Evolutionary conservation across 495 filamentous ascomycete species (phyloP).

Genomic region (Aspergillus ellipticus): DNA sequence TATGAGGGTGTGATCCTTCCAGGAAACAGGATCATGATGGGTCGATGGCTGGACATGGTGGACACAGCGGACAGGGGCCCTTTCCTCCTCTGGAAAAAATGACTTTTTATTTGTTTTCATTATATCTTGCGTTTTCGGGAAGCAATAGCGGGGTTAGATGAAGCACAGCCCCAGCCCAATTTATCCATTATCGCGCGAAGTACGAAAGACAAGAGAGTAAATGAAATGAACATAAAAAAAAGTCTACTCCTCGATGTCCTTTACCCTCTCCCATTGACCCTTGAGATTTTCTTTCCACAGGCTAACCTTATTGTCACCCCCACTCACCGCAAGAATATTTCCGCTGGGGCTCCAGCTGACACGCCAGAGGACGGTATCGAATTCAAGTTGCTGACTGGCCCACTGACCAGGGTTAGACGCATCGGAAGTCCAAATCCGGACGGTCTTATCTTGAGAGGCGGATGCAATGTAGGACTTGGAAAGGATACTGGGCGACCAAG

Average conservation of each 20-base stretch:
- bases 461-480: constrained; percentile 94
- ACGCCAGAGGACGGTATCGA: constrained; percentile 88
- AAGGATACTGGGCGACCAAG: constrained; percentile 91
- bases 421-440: constrained; percentile 90
- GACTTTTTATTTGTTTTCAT: not conserved
- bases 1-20: constrained; percentile 53
- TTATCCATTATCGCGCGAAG: constrained; percentile 9
- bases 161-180: constrained; percentile 1
- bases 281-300: constrained; percentile 58
- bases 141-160: constrained; percentile 2
- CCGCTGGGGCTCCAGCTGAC: constrained; percentile 98
- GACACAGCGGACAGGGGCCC: constrained; percentile 14
- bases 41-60: constrained; percentile 41
- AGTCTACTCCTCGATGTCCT: constrained; percentile 84
- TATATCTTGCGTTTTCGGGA: not conserved
- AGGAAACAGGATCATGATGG: constrained; percentile 44
- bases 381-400: constrained; percentile 76
- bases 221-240: constrained; percentile 14
- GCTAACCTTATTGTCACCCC: constrained; percentile 94
- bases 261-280: constrained; percentile 88
- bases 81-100: not conserved
- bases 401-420: constrained; percentile 62
- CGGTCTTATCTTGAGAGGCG: constrained; percentile 93
- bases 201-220: constrained; percentile 14
- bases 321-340: constrained; percentile 90